A percentile compares a stretch with the other conserved stretches of the same genome.
Conservation (phyloP, 345 rosid species). For the Durio zibethinus region DNA sequence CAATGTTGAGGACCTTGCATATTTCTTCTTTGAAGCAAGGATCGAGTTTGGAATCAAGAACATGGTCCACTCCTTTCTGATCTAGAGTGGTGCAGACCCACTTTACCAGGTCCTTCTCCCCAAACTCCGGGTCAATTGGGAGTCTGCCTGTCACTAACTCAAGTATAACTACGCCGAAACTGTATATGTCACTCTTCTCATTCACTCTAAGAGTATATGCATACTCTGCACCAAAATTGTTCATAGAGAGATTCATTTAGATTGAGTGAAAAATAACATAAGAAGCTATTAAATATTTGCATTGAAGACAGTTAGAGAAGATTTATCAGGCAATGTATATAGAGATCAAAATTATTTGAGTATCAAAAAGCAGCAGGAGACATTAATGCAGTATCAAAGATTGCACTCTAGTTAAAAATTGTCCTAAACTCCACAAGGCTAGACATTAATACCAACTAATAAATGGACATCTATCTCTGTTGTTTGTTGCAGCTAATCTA, state of each 20-base stretch:
- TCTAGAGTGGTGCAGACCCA: conserved; percentile 81
- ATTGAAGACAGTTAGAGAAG: not conserved
- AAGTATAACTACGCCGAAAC: conserved; percentile 91
- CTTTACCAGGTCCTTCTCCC: conserved; percentile 92
- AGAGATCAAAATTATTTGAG: not conserved
- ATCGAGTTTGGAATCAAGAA: conserved; percentile 75
- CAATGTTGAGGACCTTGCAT: conserved; percentile 81
- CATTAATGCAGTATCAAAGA: not conserved
- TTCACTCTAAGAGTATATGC: conserved; percentile 95
- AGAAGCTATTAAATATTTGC: not conserved
- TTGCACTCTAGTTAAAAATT: not conserved
- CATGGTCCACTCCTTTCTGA: conserved; percentile 78
- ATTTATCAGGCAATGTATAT: too few species aligned
- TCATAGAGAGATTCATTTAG: not conserved
- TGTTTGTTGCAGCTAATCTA: not conserved
- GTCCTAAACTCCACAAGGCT: not conserved
- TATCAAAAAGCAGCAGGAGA: not conserved
- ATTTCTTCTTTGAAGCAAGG: conserved; percentile 82
- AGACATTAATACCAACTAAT: not conserved
- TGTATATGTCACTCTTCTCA: conserved; percentile 99
- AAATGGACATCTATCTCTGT: not conserved
- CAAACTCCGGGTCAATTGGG: conserved; percentile 75
- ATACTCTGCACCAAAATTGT: conserved; percentile 57
- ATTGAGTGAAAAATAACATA: not conserved
- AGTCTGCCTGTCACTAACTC: conserved; percentile 86